Percentiles rank a stretch among this genome's conserved stretches.
These are phyloP conservation scores for Cnidoscolus chayamansa DNA, from an alignment of 441 rosid genomes.

Conservation along the genomic window DNA sequence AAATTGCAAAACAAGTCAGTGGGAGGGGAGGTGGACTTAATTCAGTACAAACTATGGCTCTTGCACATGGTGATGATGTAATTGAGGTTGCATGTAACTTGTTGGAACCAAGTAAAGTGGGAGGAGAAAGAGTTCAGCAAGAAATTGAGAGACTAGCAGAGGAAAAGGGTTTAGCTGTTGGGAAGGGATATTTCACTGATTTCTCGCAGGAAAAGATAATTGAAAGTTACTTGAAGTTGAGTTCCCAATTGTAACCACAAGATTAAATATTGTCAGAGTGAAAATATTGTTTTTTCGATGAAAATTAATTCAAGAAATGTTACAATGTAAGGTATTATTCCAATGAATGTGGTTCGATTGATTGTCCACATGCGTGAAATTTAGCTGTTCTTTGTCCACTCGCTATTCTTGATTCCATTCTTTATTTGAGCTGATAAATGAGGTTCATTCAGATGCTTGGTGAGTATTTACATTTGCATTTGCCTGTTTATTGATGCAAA, in stretches of 20 bases:
- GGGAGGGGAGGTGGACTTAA: slow-evolving; percentile 78
- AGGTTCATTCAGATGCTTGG: too few species aligned
- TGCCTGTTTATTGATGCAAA: too few species aligned
- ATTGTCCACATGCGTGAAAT: too few species aligned
- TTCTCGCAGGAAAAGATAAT: slow-evolving; percentile 53
- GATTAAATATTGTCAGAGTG: slow-evolving; percentile 3
- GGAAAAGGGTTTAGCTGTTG: slow-evolving; percentile 53
- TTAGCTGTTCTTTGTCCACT: not conserved
- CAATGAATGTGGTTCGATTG: too few species aligned
- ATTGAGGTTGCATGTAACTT: slow-evolving; percentile 87
- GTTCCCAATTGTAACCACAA: slow-evolving; percentile 15
- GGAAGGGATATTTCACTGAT: slow-evolving; percentile 78
- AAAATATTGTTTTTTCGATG: not conserved
- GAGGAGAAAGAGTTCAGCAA: slow-evolving; percentile 67
- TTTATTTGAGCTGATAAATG: too few species aligned
- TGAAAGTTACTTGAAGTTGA: slow-evolving; percentile 41
- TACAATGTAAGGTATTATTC: not conserved
- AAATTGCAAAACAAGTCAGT: slow-evolving; percentile 59
- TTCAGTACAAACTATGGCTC: slow-evolving; percentile 90
- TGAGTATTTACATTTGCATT: too few species aligned
- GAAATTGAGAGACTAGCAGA: slow-evolving; percentile 61
- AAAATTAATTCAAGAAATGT: not conserved
- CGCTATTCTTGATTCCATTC: too few species aligned
- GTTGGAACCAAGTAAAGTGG: slow-evolving; percentile 64
- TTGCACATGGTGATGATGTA: slow-evolving; percentile 52